phyloP scores from a whole-genome alignment of 2,329 filamentous ascomycete genomes.

The Dactylellina drechsleri region DNA sequence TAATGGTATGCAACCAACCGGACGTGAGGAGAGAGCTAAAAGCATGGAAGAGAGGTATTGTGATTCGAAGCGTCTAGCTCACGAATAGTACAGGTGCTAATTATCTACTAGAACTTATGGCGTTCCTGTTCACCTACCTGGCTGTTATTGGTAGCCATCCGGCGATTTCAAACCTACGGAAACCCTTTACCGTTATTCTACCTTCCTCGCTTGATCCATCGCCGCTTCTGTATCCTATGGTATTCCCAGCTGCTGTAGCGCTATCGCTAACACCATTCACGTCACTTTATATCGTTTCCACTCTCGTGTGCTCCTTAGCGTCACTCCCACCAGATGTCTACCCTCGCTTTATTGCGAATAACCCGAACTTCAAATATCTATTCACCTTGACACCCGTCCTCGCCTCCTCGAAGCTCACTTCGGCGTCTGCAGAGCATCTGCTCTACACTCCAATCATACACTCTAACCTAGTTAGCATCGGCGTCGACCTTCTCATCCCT shows the following conservation, averaged over 20 bases:
- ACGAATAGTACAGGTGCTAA: constrained; percentile 30
- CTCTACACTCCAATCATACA: constrained; percentile 58
- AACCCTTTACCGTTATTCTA: constrained; percentile 56
- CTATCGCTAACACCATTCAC: constrained; percentile 56
- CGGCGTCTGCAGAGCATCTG: constrained; percentile 45
- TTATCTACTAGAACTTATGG: constrained; percentile 14
- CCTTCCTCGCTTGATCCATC: constrained; percentile 58
- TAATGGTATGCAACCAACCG: constrained; percentile 55
- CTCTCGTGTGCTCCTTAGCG: constrained; percentile 56
- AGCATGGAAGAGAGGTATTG: constrained; percentile 56
- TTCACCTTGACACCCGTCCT: constrained; percentile 56
- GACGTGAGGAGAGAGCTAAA: constrained; percentile 56
- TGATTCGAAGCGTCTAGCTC: constrained; percentile 39
- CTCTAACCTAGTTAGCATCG: constrained; percentile 54
- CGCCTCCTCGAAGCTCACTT: constrained; percentile 29
- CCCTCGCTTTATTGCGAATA: constrained; percentile 54
- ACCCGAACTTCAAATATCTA: constrained; percentile 57
- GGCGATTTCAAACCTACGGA: constrained; percentile 40
- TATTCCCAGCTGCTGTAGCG: constrained; percentile 57
- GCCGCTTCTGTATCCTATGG: constrained; percentile 57
- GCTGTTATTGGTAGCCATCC: constrained; percentile 44
- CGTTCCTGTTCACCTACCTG: constrained; percentile 45
- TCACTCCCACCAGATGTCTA: constrained; percentile 56
- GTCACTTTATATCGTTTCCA: constrained; percentile 56
- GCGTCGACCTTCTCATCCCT: constrained; percentile 57